Percentiles rank a stretch among this genome's conserved stretches.
These are phyloP conservation scores for Tetrapisispora pingtungensis DNA, from an alignment of 805 yeast genomes.

Conservation along the genomic window DNA sequence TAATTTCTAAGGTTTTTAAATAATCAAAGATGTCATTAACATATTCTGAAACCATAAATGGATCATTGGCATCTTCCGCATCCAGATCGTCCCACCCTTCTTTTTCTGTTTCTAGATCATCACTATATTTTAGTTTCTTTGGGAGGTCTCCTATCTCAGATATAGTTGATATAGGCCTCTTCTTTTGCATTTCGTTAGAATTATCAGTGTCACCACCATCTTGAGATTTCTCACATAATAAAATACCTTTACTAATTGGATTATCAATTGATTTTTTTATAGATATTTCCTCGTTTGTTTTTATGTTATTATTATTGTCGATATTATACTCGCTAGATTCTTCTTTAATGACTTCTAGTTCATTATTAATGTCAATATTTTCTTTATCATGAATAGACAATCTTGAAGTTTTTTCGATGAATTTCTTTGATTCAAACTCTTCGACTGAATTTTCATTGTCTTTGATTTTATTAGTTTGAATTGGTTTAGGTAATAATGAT, in stretches of 20 bases:
- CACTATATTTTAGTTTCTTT: constrained; percentile 22
- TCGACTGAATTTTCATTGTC: background rate
- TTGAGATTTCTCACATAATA: background rate
- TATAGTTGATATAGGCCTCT: constrained; percentile 28
- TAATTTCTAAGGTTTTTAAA: constrained; percentile 58
- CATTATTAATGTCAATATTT: background rate
- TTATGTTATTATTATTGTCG: background rate
- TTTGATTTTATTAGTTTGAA: background rate
- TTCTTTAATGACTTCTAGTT: background rate
- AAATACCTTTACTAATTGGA: background rate
- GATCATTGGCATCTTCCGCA: constrained; percentile 70
- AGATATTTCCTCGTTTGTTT: background rate
- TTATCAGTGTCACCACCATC: background rate
- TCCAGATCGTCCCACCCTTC: constrained; percentile 65
- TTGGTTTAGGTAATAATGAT: background rate
- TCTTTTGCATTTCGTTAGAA: constrained; percentile 4
- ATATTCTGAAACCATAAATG: constrained; percentile 88
- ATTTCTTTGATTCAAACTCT: background rate
- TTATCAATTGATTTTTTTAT: background rate
- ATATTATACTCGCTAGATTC: background rate
- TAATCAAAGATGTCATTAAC: constrained; percentile 79
- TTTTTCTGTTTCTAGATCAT: constrained; percentile 26
- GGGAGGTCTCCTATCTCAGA: constrained; percentile 26
- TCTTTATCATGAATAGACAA: constrained; percentile 2
- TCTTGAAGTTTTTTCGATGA: constrained; percentile 1